Conservation (phyloP, 1,284 basidiomycete species). For the Tilletia indica region DNA sequence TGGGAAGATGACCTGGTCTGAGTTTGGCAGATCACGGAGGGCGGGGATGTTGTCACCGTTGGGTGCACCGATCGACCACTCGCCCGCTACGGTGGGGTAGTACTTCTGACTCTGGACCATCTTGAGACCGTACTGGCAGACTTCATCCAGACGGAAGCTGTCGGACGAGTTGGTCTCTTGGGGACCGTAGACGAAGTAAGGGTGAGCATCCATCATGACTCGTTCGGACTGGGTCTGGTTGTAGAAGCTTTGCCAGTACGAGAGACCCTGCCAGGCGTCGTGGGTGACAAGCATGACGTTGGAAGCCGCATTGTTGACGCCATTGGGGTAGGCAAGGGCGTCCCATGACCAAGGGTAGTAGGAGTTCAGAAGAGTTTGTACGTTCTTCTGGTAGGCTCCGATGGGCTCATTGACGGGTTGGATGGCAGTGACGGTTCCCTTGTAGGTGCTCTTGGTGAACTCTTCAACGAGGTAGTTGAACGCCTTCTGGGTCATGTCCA, state of each 20-base stretch:
- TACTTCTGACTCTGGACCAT: conserved; percentile 34
- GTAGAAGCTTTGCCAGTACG: conserved; percentile 31
- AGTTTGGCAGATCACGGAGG: conserved; percentile 35
- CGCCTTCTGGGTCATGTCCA: conserved; percentile 15
- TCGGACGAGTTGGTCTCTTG: conserved; percentile 33
- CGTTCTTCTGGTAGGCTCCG: conserved; percentile 14
- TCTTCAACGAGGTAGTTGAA: conserved; percentile 20
- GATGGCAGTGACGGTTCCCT: conserved; percentile 22
- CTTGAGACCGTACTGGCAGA: conserved; percentile 28
- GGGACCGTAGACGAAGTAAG: conserved; percentile 46
- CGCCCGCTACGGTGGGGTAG: conserved; percentile 46
- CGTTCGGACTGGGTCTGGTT: conserved; percentile 34
- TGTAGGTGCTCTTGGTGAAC: conserved; percentile 20
- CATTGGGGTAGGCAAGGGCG: conserved; percentile 18
- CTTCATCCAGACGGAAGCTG: conserved; percentile 36
- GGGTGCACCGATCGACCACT: conserved; percentile 38
- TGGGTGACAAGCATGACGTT: conserved; percentile 22
- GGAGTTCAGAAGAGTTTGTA: conserved; percentile 18
- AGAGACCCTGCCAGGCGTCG: conserved; percentile 25
- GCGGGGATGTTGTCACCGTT: conserved; percentile 34
- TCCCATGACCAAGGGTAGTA: conserved; percentile 27
- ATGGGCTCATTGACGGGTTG: conserved; percentile 19
- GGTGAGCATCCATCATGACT: conserved; percentile 45
- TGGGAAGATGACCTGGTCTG: conserved; percentile 42
- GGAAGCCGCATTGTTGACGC: background rate